phyloP scores from a whole-genome alignment of 495 filamentous ascomycete genomes.

The Xylona heveae region DNA sequence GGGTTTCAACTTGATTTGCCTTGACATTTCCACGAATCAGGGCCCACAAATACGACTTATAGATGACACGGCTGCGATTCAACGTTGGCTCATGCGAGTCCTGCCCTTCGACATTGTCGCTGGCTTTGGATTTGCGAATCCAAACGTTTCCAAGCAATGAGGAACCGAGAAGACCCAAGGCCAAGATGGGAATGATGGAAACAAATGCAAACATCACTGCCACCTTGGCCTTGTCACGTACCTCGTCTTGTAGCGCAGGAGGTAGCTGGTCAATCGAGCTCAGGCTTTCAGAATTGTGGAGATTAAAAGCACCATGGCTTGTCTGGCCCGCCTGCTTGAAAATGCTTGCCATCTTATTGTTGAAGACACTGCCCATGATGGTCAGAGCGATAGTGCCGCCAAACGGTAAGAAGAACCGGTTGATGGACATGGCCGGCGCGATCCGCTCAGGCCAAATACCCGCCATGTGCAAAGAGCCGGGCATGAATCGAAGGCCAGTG shows the following conservation, averaged over 20 bases:
- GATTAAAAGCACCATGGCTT: constrained; percentile 4
- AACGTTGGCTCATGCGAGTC: no score
- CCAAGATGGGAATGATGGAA: constrained; percentile 30
- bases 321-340: constrained; percentile 5
- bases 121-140: no score
- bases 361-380: constrained; percentile 38
- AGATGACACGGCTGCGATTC: no score
- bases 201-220: constrained; percentile 36
- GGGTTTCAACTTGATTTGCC: no score
- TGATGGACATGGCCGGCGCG: constrained; percentile 26
- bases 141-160: constrained; percentile 31
- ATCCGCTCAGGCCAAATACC: constrained; percentile 30
- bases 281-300: constrained; percentile 9
- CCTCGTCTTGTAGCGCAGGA: constrained; percentile 7
- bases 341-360: constrained; percentile 22
- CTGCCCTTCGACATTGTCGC: no score
- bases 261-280: constrained; percentile 10
- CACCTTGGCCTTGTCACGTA: constrained; percentile 16
- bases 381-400: constrained; percentile 35
- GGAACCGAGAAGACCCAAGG: constrained; percentile 20
- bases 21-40: no score
- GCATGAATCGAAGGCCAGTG: constrained; percentile 28
- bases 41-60: no score
- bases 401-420: constrained; percentile 28
- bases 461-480: constrained; percentile 25